Evolutionary conservation across 2,329 filamentous ascomycete species (phyloP).

Genomic region (Nigrospora osmanthi): DNA sequence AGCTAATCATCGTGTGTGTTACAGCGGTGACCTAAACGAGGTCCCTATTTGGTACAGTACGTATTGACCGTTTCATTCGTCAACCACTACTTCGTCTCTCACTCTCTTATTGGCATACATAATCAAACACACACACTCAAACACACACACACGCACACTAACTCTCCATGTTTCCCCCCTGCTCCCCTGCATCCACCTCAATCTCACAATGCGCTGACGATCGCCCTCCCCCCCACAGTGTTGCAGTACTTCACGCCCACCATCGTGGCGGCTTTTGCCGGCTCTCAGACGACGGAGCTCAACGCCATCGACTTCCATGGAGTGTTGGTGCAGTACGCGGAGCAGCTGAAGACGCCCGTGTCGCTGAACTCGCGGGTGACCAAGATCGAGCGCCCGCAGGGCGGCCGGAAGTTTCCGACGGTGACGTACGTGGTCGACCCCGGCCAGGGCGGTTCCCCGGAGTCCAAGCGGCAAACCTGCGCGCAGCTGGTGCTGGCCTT

Average conservation of each 20-base stretch:
- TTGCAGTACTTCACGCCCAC: not conserved
- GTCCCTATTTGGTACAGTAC: not conserved
- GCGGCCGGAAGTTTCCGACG: not conserved
- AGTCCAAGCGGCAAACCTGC: not conserved
- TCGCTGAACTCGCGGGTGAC: not conserved
- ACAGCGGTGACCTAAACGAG: not conserved
- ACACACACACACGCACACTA: too few relatives aligned
- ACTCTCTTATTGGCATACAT: too few relatives aligned
- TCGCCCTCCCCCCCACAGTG: not conserved
- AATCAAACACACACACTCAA: too few relatives aligned
- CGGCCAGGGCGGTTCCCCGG: too few relatives aligned
- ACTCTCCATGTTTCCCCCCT: too few relatives aligned
- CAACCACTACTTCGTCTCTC: too few relatives aligned
- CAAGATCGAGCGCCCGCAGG: not conserved
- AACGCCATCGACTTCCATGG: not conserved
- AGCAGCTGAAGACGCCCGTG: not conserved
- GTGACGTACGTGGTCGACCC: too few relatives aligned
- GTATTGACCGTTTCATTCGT: too few relatives aligned
- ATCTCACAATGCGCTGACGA: too few relatives aligned
- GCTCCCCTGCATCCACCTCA: too few relatives aligned
- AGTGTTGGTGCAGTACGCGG: not conserved
- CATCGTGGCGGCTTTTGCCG: not conserved
- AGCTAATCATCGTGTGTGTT: not conserved
- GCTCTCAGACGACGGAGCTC: not conserved
- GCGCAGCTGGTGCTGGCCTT: not conserved